These are phyloP conservation scores for Tuber indicum DNA, from an alignment of 495 filamentous ascomycete species.

Conservation along the genomic window DNA sequence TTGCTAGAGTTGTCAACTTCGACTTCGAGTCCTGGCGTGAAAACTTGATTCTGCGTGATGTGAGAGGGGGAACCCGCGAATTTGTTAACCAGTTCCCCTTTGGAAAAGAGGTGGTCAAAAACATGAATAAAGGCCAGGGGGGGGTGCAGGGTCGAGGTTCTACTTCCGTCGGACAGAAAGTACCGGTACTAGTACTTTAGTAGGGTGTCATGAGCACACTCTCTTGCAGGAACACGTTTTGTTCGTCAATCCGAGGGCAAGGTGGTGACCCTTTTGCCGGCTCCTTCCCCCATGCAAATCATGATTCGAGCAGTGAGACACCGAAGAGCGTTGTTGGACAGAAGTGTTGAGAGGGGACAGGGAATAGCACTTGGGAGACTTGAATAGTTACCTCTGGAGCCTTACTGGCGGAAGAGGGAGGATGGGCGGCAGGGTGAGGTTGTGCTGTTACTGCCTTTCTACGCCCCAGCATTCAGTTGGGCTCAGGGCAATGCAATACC, in stretches of 20 bases:
- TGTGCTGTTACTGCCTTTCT: constrained; percentile 1
- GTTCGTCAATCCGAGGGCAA: not conserved
- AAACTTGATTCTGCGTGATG: not conserved
- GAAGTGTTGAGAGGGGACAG: not conserved
- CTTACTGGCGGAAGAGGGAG: not conserved
- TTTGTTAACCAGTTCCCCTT: not conserved
- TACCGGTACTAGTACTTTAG: not conserved
- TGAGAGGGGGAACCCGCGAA: not conserved
- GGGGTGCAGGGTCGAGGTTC: not conserved
- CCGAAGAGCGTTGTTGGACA: not conserved
- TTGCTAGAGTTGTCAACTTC: not conserved
- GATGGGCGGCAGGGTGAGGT: not conserved
- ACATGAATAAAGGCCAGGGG: not conserved
- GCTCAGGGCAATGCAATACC: not conserved
- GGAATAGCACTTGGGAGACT: constrained; percentile 1
- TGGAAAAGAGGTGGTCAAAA: not conserved
- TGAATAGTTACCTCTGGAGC: not conserved
- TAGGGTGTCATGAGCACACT: not conserved
- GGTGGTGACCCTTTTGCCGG: constrained; percentile 1
- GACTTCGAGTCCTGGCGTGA: not conserved
- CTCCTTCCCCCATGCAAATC: not conserved
- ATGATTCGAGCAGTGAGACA: not conserved
- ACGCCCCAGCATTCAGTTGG: not conserved
- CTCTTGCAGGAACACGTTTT: not conserved
- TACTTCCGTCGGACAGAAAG: not conserved